Evolutionary conservation across 371 early-diverging fungal genomes (phyloP).

Genomic region (Syncephalis plumigaleata): DNA sequence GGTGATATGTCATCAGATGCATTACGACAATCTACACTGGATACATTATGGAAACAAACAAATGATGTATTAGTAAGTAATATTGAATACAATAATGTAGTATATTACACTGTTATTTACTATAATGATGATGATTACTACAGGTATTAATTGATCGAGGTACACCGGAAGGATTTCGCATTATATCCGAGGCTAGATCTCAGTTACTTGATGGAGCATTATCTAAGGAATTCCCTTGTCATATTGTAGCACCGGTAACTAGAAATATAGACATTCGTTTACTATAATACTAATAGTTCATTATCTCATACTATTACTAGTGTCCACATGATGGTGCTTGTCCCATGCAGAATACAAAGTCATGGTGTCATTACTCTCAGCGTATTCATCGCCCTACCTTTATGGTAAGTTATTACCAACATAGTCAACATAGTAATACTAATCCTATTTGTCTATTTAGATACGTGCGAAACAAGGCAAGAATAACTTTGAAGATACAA

Average conservation of each 20-base stretch:
- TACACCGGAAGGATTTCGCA: slow-evolving; percentile 56
- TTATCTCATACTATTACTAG: too few relatives aligned
- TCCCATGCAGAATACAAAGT: slow-evolving; percentile 32
- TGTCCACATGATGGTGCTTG: slow-evolving; percentile 61
- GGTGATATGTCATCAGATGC: slow-evolving; percentile 50
- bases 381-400: slow-evolving; percentile 49
- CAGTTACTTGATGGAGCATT: slow-evolving; percentile 30
- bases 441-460: slow-evolving; percentile 7
- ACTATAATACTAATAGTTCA: slow-evolving; percentile 1
- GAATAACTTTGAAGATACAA: slow-evolving; percentile 50
- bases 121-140: not conserved
- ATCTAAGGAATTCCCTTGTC: slow-evolving; percentile 5
- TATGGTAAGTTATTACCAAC: slow-evolving; percentile 18
- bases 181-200: slow-evolving; percentile 51
- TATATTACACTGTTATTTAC: not conserved
- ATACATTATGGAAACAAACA: slow-evolving; percentile 62
- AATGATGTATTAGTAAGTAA: slow-evolving; percentile 59
- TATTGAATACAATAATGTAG: too few relatives aligned
- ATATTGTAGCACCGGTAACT: slow-evolving; percentile 50
- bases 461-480: slow-evolving; percentile 59
- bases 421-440: not conserved
- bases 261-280: not conserved
- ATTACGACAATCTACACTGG: slow-evolving; percentile 39
- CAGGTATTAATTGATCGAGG: slow-evolving; percentile 75
- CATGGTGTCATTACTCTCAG: slow-evolving; percentile 81